Percentiles rank a stretch among this genome's conserved stretches.
These are phyloP conservation scores for Stropharia rugosoannulata DNA, from an alignment of 768 basidiomycete species.

Conservation along the genomic window DNA sequence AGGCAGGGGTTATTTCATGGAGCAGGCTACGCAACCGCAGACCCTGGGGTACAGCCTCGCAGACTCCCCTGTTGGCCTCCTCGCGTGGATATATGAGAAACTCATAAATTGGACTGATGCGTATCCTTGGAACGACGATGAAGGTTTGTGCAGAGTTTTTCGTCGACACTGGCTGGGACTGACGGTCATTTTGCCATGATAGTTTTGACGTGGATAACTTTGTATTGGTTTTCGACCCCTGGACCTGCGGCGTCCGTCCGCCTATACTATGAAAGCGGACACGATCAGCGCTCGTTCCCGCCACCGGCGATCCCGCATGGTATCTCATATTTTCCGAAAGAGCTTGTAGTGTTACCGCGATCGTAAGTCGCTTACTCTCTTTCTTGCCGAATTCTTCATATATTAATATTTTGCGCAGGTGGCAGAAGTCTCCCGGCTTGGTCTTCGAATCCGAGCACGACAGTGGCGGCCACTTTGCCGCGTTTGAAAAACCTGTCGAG, in stretches of 20 bases:
- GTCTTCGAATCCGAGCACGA: slow-evolving; percentile 50
- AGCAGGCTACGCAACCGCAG: slow-evolving; percentile 49
- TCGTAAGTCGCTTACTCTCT: slow-evolving; percentile 25
- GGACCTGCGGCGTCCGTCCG: slow-evolving; percentile 58
- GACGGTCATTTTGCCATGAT: no score
- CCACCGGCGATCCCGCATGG: slow-evolving; percentile 41
- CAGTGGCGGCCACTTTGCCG: slow-evolving; percentile 59
- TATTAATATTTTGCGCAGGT: slow-evolving; percentile 28
- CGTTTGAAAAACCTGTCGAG: slow-evolving; percentile 43
- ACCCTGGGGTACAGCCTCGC: slow-evolving; percentile 54
- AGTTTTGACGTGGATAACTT: slow-evolving; percentile 59
- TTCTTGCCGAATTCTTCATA: background rate
- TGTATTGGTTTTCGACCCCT: slow-evolving; percentile 57
- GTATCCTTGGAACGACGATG: slow-evolving; percentile 60
- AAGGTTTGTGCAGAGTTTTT: slow-evolving; percentile 31
- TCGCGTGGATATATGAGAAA: slow-evolving; percentile 58
- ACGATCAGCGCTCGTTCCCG: slow-evolving; percentile 12
- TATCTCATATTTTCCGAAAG: slow-evolving; percentile 52
- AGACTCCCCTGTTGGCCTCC: slow-evolving; percentile 58
- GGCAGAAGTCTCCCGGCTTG: slow-evolving; percentile 32
- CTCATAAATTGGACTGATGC: slow-evolving; percentile 46
- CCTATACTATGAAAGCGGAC: slow-evolving; percentile 54
- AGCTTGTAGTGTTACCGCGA: slow-evolving; percentile 31
- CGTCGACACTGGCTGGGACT: background rate
- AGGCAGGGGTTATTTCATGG: slow-evolving; percentile 36